phyloP scores from a whole-genome alignment of 202 grass and related monocot species.

The Carex arenaria region DNA sequence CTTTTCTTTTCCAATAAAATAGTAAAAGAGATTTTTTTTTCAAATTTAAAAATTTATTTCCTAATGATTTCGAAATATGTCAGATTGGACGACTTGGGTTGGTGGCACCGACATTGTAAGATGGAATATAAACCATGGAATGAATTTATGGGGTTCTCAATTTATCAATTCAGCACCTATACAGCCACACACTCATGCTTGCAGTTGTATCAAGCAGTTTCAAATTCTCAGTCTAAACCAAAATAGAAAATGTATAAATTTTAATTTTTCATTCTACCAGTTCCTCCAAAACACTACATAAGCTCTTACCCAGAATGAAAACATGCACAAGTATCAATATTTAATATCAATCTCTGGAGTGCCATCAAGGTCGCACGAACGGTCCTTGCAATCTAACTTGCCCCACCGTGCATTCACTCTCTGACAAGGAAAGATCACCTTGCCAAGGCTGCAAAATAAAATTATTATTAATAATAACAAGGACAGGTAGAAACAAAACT shows the following conservation, averaged over 20 bases:
- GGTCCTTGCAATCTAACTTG: constrained; percentile 78
- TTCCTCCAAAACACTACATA: background rate
- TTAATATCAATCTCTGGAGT: constrained; percentile 45
- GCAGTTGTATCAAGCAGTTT: background rate
- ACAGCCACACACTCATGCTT: background rate
- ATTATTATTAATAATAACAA: background rate
- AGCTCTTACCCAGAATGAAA: background rate
- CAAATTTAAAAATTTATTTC: no score
- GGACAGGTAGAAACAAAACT: background rate
- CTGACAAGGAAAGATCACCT: constrained; percentile 81
- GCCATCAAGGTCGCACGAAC: constrained; percentile 64
- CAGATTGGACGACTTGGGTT: no score
- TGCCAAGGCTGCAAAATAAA: constrained; percentile 66
- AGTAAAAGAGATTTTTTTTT: no score
- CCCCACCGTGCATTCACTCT: constrained; percentile 94
- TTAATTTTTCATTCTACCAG: background rate
- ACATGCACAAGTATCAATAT: background rate
- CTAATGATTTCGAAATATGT: no score
- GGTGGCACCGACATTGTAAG: no score
- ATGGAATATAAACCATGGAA: background rate
- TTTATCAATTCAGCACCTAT: background rate
- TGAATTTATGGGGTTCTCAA: background rate
- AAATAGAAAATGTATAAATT: background rate
- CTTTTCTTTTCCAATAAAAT: no score
- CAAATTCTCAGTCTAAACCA: background rate